Conservation (phyloP, 768 basidiomycete genomes). For the Rhodotorula kratochvilovae region DNA sequence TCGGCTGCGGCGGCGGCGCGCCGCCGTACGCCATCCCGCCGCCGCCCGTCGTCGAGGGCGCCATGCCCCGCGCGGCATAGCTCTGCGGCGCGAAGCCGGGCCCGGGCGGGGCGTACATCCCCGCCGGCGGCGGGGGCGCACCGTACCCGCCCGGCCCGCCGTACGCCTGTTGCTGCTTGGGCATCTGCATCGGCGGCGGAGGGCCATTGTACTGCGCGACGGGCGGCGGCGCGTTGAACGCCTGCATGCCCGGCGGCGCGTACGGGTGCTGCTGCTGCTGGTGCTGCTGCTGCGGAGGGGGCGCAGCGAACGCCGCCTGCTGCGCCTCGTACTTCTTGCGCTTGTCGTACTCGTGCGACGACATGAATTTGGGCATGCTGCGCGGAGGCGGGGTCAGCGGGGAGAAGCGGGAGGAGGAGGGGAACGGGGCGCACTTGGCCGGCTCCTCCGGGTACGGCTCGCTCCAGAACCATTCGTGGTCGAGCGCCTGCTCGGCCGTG, state of each 20-base stretch:
- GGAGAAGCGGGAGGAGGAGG: neutral
- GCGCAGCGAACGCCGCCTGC: slow-evolving; percentile 12
- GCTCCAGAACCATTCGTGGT: slow-evolving; percentile 92
- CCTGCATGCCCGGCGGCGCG: neutral
- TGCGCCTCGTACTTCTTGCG: slow-evolving; percentile 14
- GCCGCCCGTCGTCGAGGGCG: neutral
- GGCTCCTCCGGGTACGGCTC: slow-evolving; percentile 54
- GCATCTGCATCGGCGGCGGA: neutral
- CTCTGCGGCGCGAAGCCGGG: neutral
- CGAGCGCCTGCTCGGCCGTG: slow-evolving; percentile 77
- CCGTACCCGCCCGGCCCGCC: neutral
- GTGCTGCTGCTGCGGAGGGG: neutral
- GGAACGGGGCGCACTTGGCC: slow-evolving; percentile 3
- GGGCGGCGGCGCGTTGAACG: slow-evolving; percentile 1
- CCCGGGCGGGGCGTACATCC: neutral
- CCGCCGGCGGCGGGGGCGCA: too few species aligned
- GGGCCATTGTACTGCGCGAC: neutral
- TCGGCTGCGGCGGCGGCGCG: neutral
- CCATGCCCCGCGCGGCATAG: neutral
- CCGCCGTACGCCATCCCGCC: neutral
- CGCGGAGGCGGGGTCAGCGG: too few species aligned
- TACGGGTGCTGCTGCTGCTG: neutral
- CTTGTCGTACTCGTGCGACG: slow-evolving; percentile 42
- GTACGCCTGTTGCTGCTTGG: neutral
- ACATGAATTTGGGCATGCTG: slow-evolving; percentile 37